Evolutionary conservation across 1,284 basidiomycete species (phyloP).

Genomic region (Trametes pubescens): DNA sequence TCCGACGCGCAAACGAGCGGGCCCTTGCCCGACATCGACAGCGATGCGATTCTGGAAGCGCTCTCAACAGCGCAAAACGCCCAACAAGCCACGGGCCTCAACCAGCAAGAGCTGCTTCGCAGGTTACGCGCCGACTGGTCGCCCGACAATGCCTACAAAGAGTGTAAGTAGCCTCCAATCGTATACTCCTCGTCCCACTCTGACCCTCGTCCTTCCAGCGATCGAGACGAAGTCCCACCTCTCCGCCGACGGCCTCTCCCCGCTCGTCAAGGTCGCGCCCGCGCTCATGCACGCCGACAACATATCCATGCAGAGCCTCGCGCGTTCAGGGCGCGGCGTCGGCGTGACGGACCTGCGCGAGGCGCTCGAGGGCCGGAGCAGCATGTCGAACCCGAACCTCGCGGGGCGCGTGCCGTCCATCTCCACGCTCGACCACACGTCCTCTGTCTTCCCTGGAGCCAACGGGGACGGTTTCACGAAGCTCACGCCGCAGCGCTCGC

Average conservation of each 20-base stretch:
- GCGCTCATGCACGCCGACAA: slow-evolving; percentile 91
- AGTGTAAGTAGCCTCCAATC: slow-evolving; percentile 64
- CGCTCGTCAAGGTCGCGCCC: slow-evolving; percentile 80
- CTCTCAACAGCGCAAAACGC: slow-evolving; percentile 61
- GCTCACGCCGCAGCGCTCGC: slow-evolving; percentile 56
- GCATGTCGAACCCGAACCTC: slow-evolving; percentile 79
- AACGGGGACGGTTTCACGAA: slow-evolving; percentile 45
- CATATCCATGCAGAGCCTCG: slow-evolving; percentile 81
- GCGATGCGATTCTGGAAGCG: slow-evolving; percentile 59
- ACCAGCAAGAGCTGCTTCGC: slow-evolving; percentile 60
- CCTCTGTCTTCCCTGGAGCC: slow-evolving; percentile 52
- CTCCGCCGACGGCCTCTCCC: slow-evolving; percentile 70
- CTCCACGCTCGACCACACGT: slow-evolving; percentile 76
- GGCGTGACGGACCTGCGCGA: slow-evolving; percentile 89
- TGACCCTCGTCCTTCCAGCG: slow-evolving; percentile 45
- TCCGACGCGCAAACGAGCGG: slow-evolving; percentile 34
- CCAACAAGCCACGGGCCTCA: slow-evolving; percentile 70
- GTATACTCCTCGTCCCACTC: background rate
- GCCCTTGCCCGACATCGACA: slow-evolving; percentile 55
- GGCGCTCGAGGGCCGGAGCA: slow-evolving; percentile 83
- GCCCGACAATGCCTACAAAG: slow-evolving; percentile 74
- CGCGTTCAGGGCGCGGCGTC: slow-evolving; percentile 76
- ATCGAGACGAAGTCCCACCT: slow-evolving; percentile 66
- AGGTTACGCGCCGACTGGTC: slow-evolving; percentile 73
- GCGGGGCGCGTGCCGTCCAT: slow-evolving; percentile 64